phyloP scores from a whole-genome alignment of 2,329 filamentous ascomycete species.

The Penicillium sp. region DNA sequence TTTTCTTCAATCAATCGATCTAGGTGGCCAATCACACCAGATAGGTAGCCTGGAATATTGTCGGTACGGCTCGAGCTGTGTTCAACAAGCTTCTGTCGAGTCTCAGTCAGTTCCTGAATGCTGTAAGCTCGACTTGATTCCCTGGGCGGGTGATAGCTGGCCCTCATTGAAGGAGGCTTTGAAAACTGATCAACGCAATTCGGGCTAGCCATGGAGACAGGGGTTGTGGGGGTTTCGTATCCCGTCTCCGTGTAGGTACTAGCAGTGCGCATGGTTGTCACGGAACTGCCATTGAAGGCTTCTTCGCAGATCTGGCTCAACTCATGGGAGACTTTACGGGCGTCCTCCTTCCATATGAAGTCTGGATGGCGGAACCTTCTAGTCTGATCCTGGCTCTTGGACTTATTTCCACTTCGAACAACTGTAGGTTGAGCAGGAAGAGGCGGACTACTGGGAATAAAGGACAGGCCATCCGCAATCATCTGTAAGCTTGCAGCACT shows the following conservation, averaged over 20 bases:
- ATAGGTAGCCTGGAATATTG: conserved; percentile 52
- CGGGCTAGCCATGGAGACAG: conserved; percentile 38
- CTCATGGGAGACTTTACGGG: conserved; percentile 78
- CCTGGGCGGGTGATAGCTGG: conserved; percentile 36
- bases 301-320: conserved; percentile 89
- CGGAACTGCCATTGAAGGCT: conserved; percentile 74
- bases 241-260: conserved; percentile 39
- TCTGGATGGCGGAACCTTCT: conserved; percentile 44
- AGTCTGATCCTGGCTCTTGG: conserved; percentile 36
- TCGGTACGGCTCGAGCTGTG: conserved; percentile 46
- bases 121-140: conserved; percentile 54
- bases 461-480: conserved; percentile 18
- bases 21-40: conserved; percentile 61
- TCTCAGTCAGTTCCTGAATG: conserved; percentile 57
- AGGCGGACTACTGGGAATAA: conserved; percentile 37
- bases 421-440: conserved; percentile 42
- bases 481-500: conserved; percentile 29
- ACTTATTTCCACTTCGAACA: conserved; percentile 34
- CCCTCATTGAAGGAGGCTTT: conserved; percentile 12
- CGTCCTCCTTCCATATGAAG: conserved; percentile 69
- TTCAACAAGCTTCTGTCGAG: conserved; percentile 57
- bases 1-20: conserved; percentile 56
- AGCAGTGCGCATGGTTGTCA: conserved; percentile 51
- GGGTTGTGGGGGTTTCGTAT: conserved; percentile 54
- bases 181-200: conserved; percentile 17